Evolutionary conservation across 257 asterid genomes (phyloP), one percentile per base, ranked within the genome.

Genomic region (Solanum appendiculatum): DNA sequence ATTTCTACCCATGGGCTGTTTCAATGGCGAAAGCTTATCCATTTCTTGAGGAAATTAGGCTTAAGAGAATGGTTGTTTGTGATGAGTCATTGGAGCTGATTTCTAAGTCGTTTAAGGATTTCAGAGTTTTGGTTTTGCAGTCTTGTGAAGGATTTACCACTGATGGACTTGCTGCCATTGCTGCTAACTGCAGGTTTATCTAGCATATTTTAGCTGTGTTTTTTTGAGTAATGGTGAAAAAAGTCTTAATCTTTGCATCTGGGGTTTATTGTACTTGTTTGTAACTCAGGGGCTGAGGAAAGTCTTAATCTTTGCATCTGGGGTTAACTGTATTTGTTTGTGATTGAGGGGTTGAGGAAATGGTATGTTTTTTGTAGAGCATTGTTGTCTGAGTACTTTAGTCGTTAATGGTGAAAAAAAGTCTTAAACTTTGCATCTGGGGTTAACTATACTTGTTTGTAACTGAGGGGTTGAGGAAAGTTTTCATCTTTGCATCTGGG

Each of bases 41-140:
- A 37, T 87, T 87, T 80, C 95, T 95, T 44, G 99, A 96, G 88
- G 99, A 96, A 94, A 93, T 96, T 88, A 92, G 88, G 94, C 93
- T 96, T 72, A 96, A 96, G 96, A 91, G 99, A 27, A 96, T 96
- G 99, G 99, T 96, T 87, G 96, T 95, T 46, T 93, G 90, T 37
- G 99, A 96, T 84, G 98, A 93, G 86, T 72, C 89, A 51, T 87
- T 94, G 93, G 95, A 94, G 90, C 82, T 94, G 89, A 91, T 94
- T 85, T 89, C 94, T 1, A 94, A 88, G 88, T 92, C 94, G 64
- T 94, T 92, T 80, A 93, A 90, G 92, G 90, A 91, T 77, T 94
- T 93, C 86, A 93, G 90, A 63, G 96, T 92, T 25, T 77, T 94
- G 89, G 92, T 94, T 48, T 93, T 94, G 48, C 83, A 91, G 20